Evolutionary conservation across 257 asterid genomes (phyloP).

Genomic region (Fraxinus pennsylvanica): DNA sequence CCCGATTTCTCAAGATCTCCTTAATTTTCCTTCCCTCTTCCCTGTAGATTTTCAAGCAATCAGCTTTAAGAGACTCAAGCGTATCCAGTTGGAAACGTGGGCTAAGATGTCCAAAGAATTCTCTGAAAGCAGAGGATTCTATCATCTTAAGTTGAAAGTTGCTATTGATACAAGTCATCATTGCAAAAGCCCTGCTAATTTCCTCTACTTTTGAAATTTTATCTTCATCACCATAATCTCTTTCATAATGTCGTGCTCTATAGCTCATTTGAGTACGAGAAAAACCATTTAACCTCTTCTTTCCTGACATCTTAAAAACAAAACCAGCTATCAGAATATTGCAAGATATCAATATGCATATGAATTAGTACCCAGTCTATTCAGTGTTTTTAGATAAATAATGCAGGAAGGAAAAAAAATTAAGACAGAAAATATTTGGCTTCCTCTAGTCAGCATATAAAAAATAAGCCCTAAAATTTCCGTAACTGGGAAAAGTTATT

Average conservation of each 20-base stretch:
- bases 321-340: background rate
- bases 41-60: constrained; percentile 22
- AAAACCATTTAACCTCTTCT: background rate
- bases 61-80: constrained; percentile 4
- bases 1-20: background rate
- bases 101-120: background rate
- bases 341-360: background rate
- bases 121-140: constrained; percentile 3
- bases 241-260: background rate
- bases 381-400: background rate
- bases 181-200: background rate
- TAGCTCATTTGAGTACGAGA: background rate
- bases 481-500: background rate
- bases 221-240: background rate
- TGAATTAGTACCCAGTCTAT: background rate
- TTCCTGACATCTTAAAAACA: background rate
- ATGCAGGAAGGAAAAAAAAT: background rate
- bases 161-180: background rate
- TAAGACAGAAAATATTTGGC: background rate
- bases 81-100: background rate
- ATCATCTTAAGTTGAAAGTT: background rate
- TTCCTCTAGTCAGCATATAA: background rate
- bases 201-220: background rate
- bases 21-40: constrained; percentile 4
- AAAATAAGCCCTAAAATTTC: background rate